Evolutionary conservation across 2,329 filamentous ascomycete species (phyloP).

Genomic region (Exophiala bonariae): DNA sequence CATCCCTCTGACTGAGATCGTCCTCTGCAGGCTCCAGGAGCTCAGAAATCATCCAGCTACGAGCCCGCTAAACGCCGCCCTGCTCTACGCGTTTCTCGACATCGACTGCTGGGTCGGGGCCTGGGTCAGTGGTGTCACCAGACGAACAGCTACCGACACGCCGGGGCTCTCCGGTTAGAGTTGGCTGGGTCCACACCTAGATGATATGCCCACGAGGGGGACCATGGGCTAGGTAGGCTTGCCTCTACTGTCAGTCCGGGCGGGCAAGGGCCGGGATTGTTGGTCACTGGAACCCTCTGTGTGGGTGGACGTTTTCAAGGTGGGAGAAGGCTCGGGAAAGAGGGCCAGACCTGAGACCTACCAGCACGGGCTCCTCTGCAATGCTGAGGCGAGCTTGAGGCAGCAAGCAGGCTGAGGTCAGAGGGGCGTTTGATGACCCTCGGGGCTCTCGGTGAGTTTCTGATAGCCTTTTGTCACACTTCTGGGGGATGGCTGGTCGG

Average conservation of each 20-base stretch:
- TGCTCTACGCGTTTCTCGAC: not conserved
- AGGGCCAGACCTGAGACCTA: no score
- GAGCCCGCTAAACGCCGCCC: slow-evolving; percentile 1
- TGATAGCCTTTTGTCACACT: not conserved
- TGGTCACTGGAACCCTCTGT: not conserved
- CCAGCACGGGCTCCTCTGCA: not conserved
- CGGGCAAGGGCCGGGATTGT: slow-evolving; percentile 9
- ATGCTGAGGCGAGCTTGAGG: not conserved
- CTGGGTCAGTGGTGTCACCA: no score
- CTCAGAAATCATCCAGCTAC: slow-evolving; percentile 7
- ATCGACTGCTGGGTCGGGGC: no score
- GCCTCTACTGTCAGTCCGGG: slow-evolving; percentile 10
- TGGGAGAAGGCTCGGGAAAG: not conserved
- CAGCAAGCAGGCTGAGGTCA: not conserved
- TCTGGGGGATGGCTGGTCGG: not conserved
- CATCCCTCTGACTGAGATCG: slow-evolving; percentile 23
- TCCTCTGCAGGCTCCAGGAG: slow-evolving; percentile 7
- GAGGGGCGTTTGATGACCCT: not conserved
- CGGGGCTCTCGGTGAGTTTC: not conserved
- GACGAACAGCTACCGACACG: no score
- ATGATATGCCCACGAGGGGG: slow-evolving; percentile 14
- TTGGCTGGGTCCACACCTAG: slow-evolving; percentile 4
- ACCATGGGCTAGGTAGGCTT: slow-evolving; percentile 11
- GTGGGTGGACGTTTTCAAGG: no score
- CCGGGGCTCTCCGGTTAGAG: slow-evolving; percentile 9